phyloP scores from a whole-genome alignment of 1,284 basidiomycete genomes.

The Ceratorhiza oryzae-sativae region DNA sequence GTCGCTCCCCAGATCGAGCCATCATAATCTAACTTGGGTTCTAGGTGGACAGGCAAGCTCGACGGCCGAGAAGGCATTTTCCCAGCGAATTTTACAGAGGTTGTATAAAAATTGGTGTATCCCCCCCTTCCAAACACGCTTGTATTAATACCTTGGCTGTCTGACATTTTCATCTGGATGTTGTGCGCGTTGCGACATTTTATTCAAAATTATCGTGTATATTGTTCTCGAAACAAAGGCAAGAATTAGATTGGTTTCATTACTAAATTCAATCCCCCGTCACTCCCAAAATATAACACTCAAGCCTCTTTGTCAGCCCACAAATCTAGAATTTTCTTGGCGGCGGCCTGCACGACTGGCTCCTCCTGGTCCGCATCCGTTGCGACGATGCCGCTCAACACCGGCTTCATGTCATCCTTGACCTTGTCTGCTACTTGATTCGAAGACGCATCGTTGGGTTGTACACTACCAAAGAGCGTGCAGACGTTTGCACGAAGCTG shows the following conservation, averaged over 20 bases:
- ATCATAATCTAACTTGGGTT: neutral
- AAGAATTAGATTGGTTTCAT: slow-evolving; percentile 32
- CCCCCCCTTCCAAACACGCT: neutral
- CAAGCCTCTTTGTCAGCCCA: slow-evolving; percentile 32
- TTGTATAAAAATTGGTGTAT: slow-evolving; percentile 45
- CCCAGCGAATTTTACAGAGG: slow-evolving; percentile 64
- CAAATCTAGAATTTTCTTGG: slow-evolving; percentile 41
- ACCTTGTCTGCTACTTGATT: slow-evolving; percentile 21
- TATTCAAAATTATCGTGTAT: slow-evolving; percentile 21
- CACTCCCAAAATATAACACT: too few relatives aligned
- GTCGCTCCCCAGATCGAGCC: slow-evolving; percentile 37
- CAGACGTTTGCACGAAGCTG: slow-evolving; percentile 42
- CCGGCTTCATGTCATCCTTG: slow-evolving; percentile 25
- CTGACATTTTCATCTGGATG: neutral
- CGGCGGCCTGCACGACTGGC: slow-evolving; percentile 34
- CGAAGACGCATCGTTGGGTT: slow-evolving; percentile 1
- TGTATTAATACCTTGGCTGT: slow-evolving; percentile 19
- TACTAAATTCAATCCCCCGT: slow-evolving; percentile 5
- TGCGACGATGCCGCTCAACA: slow-evolving; percentile 28
- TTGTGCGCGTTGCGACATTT: slow-evolving; percentile 15
- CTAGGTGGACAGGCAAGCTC: slow-evolving; percentile 73
- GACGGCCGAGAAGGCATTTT: slow-evolving; percentile 59
- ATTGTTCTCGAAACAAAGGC: slow-evolving; percentile 12
- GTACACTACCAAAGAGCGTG: slow-evolving; percentile 38
- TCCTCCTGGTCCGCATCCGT: slow-evolving; percentile 37